Conservation (phyloP, 106 monocot species). For the Vanilla planifolia region DNA sequence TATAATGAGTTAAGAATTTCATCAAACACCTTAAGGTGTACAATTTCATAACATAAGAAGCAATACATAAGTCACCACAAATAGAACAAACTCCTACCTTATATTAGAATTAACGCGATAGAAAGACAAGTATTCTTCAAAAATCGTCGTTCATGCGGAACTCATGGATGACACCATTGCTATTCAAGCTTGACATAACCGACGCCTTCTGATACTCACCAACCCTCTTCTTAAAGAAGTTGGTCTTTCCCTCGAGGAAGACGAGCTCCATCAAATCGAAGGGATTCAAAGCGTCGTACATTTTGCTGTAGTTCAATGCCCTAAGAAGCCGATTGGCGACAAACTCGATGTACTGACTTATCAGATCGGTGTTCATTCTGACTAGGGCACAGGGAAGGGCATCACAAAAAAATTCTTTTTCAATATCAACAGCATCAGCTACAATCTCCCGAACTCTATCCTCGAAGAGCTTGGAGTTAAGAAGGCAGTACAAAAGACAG, state of each 20-base stretch:
- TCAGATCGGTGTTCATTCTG: conserved; percentile 55
- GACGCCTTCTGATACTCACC: conserved; percentile 72
- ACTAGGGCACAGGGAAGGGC: conserved; percentile 59
- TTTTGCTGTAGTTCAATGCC: conserved; percentile 25
- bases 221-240: conserved; percentile 59
- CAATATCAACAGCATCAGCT: conserved; percentile 67
- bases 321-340: conserved; percentile 40
- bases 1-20: too few relatives aligned
- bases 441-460: conserved; percentile 45
- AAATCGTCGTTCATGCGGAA: conserved; percentile 72
- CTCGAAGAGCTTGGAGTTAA: conserved; percentile 39
- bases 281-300: conserved; percentile 39
- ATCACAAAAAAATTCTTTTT: conserved; percentile 74
- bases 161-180: conserved; percentile 20
- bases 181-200: conserved; percentile 55
- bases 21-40: too few relatives aligned
- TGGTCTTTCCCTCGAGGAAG: conserved; percentile 66
- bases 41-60: too few relatives aligned
- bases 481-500: conserved; percentile 58
- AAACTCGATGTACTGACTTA: conserved; percentile 45
- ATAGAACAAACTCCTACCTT: too few relatives aligned
- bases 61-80: too few relatives aligned
- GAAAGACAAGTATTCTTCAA: too few relatives aligned
- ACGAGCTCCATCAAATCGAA: conserved; percentile 61
- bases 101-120: too few relatives aligned